These are phyloP conservation scores for Trichoderma gamsii DNA, from an alignment of 495 filamentous ascomycete genomes.

Conservation along the genomic window DNA sequence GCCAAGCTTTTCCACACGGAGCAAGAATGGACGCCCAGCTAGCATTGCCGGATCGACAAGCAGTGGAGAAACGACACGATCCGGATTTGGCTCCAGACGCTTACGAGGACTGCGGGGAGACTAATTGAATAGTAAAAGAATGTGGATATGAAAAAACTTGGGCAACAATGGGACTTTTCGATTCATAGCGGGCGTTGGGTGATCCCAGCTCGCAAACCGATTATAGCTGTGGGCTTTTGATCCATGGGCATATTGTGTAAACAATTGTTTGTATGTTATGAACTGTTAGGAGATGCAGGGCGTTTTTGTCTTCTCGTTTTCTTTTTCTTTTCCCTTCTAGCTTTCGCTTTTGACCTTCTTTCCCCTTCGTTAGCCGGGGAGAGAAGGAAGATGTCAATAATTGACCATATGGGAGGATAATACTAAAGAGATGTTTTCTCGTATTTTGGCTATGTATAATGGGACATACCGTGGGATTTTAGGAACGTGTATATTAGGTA, in stretches of 20 bases:
- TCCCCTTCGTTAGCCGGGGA: not conserved
- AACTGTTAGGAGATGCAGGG: not conserved
- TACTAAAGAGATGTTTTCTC: not conserved
- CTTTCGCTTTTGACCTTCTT: not conserved
- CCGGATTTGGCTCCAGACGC: not conserved
- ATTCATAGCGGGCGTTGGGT: constrained; percentile 3
- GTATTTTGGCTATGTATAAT: not conserved
- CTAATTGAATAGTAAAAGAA: not conserved
- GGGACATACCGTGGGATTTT: not conserved
- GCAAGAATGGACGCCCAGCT: constrained; percentile 19
- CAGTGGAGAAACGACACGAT: constrained; percentile 4
- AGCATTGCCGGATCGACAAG: constrained; percentile 14
- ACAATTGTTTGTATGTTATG: not conserved
- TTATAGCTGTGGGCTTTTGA: too few species aligned
- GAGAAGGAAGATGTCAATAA: not conserved
- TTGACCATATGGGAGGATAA: not conserved
- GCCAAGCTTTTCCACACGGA: constrained; percentile 29
- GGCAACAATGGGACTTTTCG: not conserved
- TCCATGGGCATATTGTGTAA: not conserved
- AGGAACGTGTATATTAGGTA: not conserved
- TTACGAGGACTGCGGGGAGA: not conserved
- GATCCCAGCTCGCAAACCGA: not conserved
- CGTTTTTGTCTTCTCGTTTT: not conserved
- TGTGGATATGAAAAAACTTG: not conserved
- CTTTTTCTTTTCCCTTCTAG: not conserved